Conservation (phyloP, 2,329 filamentous ascomycete genomes). For the Fonsecaea monophora region DNA sequence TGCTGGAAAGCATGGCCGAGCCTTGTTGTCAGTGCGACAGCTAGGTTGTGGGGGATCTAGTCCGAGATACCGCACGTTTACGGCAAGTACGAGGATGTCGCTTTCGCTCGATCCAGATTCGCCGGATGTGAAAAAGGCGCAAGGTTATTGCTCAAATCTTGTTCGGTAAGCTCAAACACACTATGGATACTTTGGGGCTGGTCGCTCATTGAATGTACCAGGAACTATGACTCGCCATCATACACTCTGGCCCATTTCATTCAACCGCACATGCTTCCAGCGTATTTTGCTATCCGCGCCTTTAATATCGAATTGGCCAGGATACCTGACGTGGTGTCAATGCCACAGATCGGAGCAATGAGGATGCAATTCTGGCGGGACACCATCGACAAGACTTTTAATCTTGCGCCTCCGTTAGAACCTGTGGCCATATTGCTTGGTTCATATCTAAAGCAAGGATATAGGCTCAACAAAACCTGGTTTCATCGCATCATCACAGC, state of each 20-base stretch:
- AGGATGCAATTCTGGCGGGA: conserved; percentile 97
- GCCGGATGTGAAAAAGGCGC: conserved; percentile 61
- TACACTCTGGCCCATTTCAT: conserved; percentile 86
- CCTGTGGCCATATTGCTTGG: conserved; percentile 86
- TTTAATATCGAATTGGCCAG: conserved; percentile 92
- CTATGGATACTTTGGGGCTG: background rate
- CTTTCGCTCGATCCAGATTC: conserved; percentile 42
- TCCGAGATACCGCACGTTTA: conserved; percentile 27
- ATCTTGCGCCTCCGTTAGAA: conserved; percentile 81
- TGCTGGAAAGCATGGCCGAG: background rate
- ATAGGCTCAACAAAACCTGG: conserved; percentile 72
- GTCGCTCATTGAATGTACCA: conserved; percentile 46
- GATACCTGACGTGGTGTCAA: conserved; percentile 88
- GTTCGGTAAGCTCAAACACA: conserved; percentile 53
- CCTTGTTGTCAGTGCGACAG: conserved; percentile 4
- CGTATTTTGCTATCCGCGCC: conserved; percentile 87
- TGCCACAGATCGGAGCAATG: conserved; percentile 82
- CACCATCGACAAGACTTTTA: conserved; percentile 76
- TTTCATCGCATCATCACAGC: conserved; percentile 78
- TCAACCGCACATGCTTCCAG: conserved; percentile 73
- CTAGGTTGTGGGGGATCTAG: conserved; percentile 24
- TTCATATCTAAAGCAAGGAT: conserved; percentile 65
- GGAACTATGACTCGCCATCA: conserved; percentile 87
- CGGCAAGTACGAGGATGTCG: conserved; percentile 23
- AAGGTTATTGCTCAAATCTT: conserved; percentile 65